Evolutionary conservation across 257 asterid species (phyloP).

Genomic region (Gardenia jasminoides): DNA sequence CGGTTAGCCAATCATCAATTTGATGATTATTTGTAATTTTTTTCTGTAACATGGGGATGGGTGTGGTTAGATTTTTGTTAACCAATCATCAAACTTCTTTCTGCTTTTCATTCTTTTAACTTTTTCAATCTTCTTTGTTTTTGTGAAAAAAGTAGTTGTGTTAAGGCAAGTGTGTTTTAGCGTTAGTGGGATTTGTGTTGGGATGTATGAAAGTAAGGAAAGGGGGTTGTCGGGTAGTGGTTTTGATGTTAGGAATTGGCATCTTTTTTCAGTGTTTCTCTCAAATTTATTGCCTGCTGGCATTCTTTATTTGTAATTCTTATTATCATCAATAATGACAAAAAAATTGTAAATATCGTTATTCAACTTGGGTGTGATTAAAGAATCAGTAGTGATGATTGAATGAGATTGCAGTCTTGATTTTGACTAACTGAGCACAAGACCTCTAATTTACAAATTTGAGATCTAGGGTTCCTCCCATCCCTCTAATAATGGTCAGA

Average conservation of each 20-base stretch:
- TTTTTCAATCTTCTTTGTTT: not conserved
- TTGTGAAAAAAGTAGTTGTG: not conserved
- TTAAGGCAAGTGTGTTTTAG: not conserved
- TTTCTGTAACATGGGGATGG: constrained; percentile 9
- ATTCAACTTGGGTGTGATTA: not conserved
- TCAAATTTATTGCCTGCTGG: not conserved
- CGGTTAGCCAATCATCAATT: constrained; percentile 19
- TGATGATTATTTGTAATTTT: not conserved
- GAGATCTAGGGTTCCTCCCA: not conserved
- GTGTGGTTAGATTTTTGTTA: constrained; percentile 21
- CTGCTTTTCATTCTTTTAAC: not conserved
- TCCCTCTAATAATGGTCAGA: not conserved
- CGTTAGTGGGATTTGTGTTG: constrained; percentile 6
- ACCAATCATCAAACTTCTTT: constrained; percentile 11
- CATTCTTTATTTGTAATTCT: constrained; percentile 1
- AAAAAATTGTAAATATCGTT: constrained; percentile 14
- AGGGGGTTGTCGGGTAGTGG: constrained; percentile 16
- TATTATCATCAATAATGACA: not conserved
- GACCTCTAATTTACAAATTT: not conserved
- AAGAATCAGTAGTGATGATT: not conserved
- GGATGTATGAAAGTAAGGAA: constrained; percentile 8
- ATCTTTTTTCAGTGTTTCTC: not conserved
- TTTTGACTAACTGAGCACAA: not conserved
- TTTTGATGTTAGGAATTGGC: constrained; percentile 14
- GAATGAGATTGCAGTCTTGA: too few species aligned